These are phyloP conservation scores for Pichia gijzeniarum DNA, from an alignment of 805 yeast genomes.

Conservation along the genomic window DNA sequence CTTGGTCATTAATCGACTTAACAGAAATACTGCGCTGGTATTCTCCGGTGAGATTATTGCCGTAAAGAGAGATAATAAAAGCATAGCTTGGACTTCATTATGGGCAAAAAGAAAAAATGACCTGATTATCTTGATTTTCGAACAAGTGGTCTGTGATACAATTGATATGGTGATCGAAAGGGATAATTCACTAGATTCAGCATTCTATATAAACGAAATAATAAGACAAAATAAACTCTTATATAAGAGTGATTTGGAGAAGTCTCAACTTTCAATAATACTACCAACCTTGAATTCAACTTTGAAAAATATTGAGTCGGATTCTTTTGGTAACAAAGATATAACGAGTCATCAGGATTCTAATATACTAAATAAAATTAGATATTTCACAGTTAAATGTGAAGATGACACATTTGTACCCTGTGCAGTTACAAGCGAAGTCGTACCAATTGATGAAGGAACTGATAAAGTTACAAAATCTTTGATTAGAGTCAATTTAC, in stretches of 20 bases:
- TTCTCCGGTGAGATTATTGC: conserved; percentile 85
- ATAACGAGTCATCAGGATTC: conserved; percentile 26
- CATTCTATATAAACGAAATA: conserved; percentile 9
- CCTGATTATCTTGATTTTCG: conserved; percentile 75
- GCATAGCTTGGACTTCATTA: conserved; percentile 74
- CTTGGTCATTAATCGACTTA: conserved; percentile 55
- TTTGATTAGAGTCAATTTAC: conserved; percentile 54
- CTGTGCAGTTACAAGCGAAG: conserved; percentile 64
- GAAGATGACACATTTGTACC: conserved; percentile 45
- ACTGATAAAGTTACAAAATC: conserved; percentile 14
- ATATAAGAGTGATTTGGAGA: conserved; percentile 14
- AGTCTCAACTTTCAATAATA: conserved; percentile 12
- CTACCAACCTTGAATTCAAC: conserved; percentile 22
- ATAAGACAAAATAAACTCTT: conserved; percentile 17
- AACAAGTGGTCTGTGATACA: conserved; percentile 73
- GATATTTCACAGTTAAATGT: conserved; percentile 55
- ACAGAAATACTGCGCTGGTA: conserved; percentile 40
- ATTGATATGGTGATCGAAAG: conserved; percentile 49
- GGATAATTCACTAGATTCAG: conserved; percentile 17
- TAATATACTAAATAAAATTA: conserved; percentile 42
- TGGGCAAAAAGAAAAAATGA: conserved; percentile 81
- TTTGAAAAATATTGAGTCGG: conserved; percentile 8
- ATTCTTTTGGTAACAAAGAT: conserved; percentile 4
- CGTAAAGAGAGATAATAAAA: conserved; percentile 58
- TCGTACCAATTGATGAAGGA: conserved; percentile 41